Evolutionary conservation across 768 basidiomycete genomes (phyloP).

Genomic region (Russula abietina): DNA sequence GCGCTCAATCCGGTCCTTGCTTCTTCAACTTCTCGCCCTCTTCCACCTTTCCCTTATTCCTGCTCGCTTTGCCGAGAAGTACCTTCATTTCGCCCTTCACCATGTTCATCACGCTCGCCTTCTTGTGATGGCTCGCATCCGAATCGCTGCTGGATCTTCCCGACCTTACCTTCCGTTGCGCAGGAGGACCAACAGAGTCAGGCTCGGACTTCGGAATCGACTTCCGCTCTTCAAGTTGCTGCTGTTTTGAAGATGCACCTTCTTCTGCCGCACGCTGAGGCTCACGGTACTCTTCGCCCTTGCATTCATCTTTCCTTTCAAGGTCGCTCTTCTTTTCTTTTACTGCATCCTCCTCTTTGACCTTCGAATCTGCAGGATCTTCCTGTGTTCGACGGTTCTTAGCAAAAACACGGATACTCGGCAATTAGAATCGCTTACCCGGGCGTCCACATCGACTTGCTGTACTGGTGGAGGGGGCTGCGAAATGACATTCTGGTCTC

Average conservation of each 20-base stretch:
- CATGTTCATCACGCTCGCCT: slow-evolving; percentile 15
- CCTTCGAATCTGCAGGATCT: neutral
- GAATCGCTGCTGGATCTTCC: slow-evolving; percentile 18
- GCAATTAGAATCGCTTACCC: neutral
- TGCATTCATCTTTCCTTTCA: neutral
- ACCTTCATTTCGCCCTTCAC: slow-evolving; percentile 21
- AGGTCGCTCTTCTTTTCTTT: neutral
- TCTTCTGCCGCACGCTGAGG: neutral
- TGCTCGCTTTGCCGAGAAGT: slow-evolving; percentile 19
- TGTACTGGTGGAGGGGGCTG: neutral
- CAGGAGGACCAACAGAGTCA: neutral
- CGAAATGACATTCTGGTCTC: neutral
- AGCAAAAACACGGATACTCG: neutral
- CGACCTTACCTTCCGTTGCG: slow-evolving; percentile 10
- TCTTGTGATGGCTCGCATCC: slow-evolving; percentile 16
- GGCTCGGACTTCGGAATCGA: neutral
- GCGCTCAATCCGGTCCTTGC: slow-evolving; percentile 1
- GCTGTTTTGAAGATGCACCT: neutral
- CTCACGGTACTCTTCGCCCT: neutral
- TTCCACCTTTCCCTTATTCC: slow-evolving; percentile 18
- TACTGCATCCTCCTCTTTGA: neutral
- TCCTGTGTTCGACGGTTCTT: neutral
- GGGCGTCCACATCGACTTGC: neutral
- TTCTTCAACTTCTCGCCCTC: slow-evolving; percentile 18
- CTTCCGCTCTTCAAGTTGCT: neutral